Base-by-base conservation (phyloP, 2,329 filamentous ascomycete species). In the Pyricularia pennisetigena region DNA sequence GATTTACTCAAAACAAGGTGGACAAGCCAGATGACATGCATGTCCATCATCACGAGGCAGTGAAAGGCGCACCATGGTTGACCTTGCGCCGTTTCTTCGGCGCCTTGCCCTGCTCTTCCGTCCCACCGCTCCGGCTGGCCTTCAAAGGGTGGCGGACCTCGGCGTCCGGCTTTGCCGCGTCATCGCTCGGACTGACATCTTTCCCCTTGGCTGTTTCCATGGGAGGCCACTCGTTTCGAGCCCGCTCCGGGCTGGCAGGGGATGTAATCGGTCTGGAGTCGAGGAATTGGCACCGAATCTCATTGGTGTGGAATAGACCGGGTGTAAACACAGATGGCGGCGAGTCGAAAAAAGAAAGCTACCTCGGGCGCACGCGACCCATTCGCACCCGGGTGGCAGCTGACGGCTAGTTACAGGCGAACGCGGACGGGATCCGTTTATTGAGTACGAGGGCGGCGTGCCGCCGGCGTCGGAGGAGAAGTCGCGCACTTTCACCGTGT, bases 71-170 rank as follows among this genome's bases (percentile, higher is more conserved):
- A 94, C 91, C 91, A 81, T 94, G 91, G 82, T 93, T 94, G 73
- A 94, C 91, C 82, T 94, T 94, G 83, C 91, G 90, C 81, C 91
- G 86, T 84, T 93, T 94, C 82, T 92, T 94, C 65, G 90, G 88
- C 77, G 87, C 91, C 78, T 85, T 84, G 72, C 80, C 73, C 70
- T 73, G 70, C 70, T 77, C 75, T 57, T 75, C 76, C 67, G 71
- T 70, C 14, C 24, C 59, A 12, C 26, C 20, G 59, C 59, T 62
- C 24, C 59, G 59, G 59, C 59, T 62, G 24, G 59, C 28, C 59
- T 62, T 62, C 59, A 62, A 24, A 26, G 59, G 59, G 16, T 62
- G 59, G 12, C 59, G 59, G 24, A 20, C 59, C 28, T 26, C 24
- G 14, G 59, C 6, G 67, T 74, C 69, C n/a, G 74, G 71, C 72